phyloP scores from a whole-genome alignment of 208 protist genomes.

The Crithidia mellificae region DNA sequence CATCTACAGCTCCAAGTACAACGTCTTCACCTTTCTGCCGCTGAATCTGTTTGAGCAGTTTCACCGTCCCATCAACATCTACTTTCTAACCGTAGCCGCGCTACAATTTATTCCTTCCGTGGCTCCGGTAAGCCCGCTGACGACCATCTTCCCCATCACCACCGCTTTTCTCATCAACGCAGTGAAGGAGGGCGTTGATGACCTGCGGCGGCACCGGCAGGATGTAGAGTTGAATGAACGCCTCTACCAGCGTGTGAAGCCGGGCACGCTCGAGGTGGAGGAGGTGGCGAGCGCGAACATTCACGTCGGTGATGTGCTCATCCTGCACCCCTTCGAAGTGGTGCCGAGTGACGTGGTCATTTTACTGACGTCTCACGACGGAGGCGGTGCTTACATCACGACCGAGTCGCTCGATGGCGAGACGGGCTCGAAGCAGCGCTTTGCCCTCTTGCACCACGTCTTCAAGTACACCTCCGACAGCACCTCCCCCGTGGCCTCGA shows the following conservation, averaged over 20 bases:
- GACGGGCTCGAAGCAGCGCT: slow-evolving; percentile 75
- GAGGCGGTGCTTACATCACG: slow-evolving; percentile 75
- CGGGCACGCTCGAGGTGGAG: slow-evolving; percentile 36
- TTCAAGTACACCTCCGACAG: slow-evolving; percentile 29
- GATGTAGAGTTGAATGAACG: slow-evolving; percentile 69
- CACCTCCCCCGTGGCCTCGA: slow-evolving; percentile 3
- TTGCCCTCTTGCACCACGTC: slow-evolving; percentile 50
- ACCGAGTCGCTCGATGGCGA: slow-evolving; percentile 94
- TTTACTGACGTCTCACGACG: slow-evolving; percentile 68
- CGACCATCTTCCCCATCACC: slow-evolving; percentile 86
- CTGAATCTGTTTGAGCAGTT: slow-evolving; percentile 97
- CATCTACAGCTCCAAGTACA: slow-evolving; percentile 95
- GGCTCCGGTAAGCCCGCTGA: slow-evolving; percentile 89
- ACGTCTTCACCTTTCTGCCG: slow-evolving; percentile 93
- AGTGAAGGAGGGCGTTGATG: slow-evolving; percentile 93
- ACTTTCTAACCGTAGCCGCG: slow-evolving; percentile 92
- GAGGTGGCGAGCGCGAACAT: slow-evolving; percentile 61
- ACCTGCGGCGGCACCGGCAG: slow-evolving; percentile 70
- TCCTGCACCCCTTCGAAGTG: slow-evolving; percentile 67
- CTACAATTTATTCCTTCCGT: slow-evolving; percentile 87
- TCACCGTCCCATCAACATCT: slow-evolving; percentile 92
- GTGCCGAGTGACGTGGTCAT: slow-evolving; percentile 91
- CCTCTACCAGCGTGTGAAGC: slow-evolving; percentile 50
- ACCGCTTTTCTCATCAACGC: slow-evolving; percentile 91
- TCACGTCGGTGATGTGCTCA: slow-evolving; percentile 76